Percentiles rank a stretch among this genome's conserved stretches.
Evolutionary conservation across 257 asterid species (phyloP).

Genomic region (Jacaranda copaia): DNA sequence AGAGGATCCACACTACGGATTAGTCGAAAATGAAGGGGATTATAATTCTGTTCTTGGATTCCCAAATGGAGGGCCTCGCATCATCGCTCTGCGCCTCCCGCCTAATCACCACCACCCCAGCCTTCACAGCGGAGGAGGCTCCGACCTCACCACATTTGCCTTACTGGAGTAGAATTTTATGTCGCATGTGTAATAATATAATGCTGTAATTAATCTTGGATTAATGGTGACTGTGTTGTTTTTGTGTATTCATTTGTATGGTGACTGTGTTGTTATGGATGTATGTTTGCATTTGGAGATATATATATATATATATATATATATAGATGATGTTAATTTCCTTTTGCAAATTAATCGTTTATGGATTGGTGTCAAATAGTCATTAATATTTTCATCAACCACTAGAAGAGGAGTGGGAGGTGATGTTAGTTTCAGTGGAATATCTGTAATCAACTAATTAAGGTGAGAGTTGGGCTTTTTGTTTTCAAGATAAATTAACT

Average conservation of each 20-base stretch:
- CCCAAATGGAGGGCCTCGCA: conserved; percentile 58
- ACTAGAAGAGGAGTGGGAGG: too few relatives aligned
- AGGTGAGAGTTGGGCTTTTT: too few relatives aligned
- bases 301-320: too few relatives aligned
- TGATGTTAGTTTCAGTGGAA: too few relatives aligned
- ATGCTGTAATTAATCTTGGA: too few relatives aligned
- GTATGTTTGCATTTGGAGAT: background rate
- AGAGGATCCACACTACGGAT: conserved; percentile 89
- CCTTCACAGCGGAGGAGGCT: conserved; percentile 78
- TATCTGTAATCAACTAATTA: too few relatives aligned
- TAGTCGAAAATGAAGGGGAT: conserved; percentile 86
- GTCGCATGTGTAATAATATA: background rate
- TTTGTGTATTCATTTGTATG: background rate
- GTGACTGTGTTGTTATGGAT: background rate
- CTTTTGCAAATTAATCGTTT: too few relatives aligned
- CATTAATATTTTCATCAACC: too few relatives aligned
- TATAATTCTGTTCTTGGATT: conserved; percentile 67
- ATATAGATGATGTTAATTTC: too few relatives aligned
- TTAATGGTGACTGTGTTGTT: background rate
- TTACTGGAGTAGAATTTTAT: conserved; percentile 56
- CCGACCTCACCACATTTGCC: conserved; percentile 82
- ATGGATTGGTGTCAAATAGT: too few relatives aligned
- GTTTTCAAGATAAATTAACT: too few relatives aligned
- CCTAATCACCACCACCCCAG: conserved; percentile 50
- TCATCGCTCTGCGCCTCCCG: conserved; percentile 62